Conservation (phyloP, 1,139 yeast species). For the Sugiyamaella paludigena region DNA sequence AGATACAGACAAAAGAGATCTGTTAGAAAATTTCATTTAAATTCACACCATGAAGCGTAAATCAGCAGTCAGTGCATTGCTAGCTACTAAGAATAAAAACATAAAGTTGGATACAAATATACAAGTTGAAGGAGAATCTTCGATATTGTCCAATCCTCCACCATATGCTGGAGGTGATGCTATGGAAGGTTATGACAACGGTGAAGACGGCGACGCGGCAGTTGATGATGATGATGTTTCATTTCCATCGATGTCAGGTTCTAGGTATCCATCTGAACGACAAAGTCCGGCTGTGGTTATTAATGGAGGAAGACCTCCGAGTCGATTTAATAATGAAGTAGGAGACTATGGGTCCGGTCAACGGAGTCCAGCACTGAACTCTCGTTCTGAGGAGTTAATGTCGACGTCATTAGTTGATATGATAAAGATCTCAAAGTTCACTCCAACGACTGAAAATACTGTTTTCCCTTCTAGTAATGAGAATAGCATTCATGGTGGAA, state of each 20-base stretch:
- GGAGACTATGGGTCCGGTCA: no score
- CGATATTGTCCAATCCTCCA: background rate
- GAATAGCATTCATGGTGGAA: constrained; percentile 3
- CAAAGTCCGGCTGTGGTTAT: no score
- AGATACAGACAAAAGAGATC: no score
- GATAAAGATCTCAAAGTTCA: constrained; percentile 16
- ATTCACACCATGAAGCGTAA: constrained; percentile 9
- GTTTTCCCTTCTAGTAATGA: constrained; percentile 7
- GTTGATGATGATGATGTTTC: background rate
- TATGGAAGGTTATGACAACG: no score
- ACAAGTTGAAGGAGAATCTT: background rate
- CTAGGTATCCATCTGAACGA: no score
- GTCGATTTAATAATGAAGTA: no score
- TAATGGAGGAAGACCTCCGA: no score
- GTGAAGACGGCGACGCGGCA: no score
- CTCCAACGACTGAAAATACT: constrained; percentile 19
- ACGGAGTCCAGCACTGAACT: no score
- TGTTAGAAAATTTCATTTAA: no score
- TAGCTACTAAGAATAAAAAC: constrained; percentile 3
- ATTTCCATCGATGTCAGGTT: no score
- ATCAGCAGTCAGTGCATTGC: constrained; percentile 11
- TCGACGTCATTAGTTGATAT: constrained; percentile 9
- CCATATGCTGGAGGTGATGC: background rate
- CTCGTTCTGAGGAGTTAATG: background rate
- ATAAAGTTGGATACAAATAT: background rate